These are phyloP conservation scores for Quercus tomentella DNA, from an alignment of 331 rosid species.

Conservation along the genomic window DNA sequence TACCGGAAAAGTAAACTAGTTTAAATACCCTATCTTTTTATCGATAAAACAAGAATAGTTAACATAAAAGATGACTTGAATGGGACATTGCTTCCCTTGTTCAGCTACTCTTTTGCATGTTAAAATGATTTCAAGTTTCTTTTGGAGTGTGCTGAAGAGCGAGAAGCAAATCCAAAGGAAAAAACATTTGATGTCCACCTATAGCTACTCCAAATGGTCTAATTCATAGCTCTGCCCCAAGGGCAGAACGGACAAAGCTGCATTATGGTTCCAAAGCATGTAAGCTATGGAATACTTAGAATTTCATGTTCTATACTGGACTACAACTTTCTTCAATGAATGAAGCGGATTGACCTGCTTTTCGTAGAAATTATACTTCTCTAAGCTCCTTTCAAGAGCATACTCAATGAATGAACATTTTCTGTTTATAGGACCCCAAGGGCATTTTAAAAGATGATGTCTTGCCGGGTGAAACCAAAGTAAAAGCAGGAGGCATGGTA, in stretches of 20 bases:
- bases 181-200: background rate
- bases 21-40: background rate
- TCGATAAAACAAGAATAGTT: background rate
- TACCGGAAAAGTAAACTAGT: background rate
- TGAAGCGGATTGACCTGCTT: too few species aligned
- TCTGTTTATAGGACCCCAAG: constrained; percentile 63
- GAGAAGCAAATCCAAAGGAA: background rate
- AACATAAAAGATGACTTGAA: too few species aligned
- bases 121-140: too few species aligned
- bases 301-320: too few species aligned
- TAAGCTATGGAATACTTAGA: too few species aligned
- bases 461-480: constrained; percentile 81
- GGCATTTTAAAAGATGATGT: constrained; percentile 77
- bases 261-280: too few species aligned
- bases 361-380: background rate
- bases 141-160: too few species aligned
- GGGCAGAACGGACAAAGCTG: too few species aligned
- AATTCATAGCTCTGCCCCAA: background rate
- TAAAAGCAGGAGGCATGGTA: constrained; percentile 95
- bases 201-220: background rate
- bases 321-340: too few species aligned
- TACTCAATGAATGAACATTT: background rate
- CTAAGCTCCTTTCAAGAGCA: background rate
- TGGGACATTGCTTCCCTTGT: too few species aligned
- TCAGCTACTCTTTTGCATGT: too few species aligned